Percentiles rank a stretch among this genome's conserved stretches.
Evolutionary conservation across 768 basidiomycete genomes (phyloP).

Genomic region (Postia placenta): DNA sequence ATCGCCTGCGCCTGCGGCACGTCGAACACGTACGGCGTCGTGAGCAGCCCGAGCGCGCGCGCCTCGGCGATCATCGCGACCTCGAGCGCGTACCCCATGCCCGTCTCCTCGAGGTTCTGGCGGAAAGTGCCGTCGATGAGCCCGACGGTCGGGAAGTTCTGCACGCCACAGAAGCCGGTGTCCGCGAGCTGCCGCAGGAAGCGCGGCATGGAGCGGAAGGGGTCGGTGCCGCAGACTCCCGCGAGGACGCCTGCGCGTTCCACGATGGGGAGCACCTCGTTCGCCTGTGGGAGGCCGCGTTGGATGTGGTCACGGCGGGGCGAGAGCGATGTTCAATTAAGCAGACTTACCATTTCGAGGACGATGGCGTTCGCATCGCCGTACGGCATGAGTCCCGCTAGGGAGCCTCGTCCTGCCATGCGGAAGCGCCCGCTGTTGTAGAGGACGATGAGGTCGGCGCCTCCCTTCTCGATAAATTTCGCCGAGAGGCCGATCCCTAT

Average conservation of each 20-base stretch:
- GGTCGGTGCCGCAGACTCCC: slow-evolving; percentile 17
- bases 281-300: slow-evolving; percentile 8
- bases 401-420: slow-evolving; percentile 12
- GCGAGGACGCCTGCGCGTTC: slow-evolving; percentile 11
- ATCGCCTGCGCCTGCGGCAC: slow-evolving; percentile 11
- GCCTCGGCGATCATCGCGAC: slow-evolving; percentile 17
- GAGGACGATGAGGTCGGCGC: slow-evolving; percentile 14
- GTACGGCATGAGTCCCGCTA: slow-evolving; percentile 15
- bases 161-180: slow-evolving; percentile 17
- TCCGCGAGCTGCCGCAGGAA: slow-evolving; percentile 13
- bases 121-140: slow-evolving; percentile 16
- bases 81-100: slow-evolving; percentile 16
- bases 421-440: slow-evolving; percentile 16
- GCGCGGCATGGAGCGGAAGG: slow-evolving; percentile 15
- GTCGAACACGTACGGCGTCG: slow-evolving; percentile 16
- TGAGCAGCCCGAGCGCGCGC: slow-evolving; percentile 13
- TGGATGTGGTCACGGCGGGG: background rate
- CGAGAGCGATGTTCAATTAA: background rate
- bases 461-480: slow-evolving; percentile 15
- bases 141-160: slow-evolving; percentile 18
- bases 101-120: slow-evolving; percentile 18
- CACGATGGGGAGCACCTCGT: slow-evolving; percentile 14
- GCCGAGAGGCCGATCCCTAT: slow-evolving; percentile 14
- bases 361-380: slow-evolving; percentile 15
- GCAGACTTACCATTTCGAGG: slow-evolving; percentile 10